Base-by-base conservation (phyloP, 2,329 filamentous ascomycete species). In the Monilinia vaccinii-corymbosi region DNA sequence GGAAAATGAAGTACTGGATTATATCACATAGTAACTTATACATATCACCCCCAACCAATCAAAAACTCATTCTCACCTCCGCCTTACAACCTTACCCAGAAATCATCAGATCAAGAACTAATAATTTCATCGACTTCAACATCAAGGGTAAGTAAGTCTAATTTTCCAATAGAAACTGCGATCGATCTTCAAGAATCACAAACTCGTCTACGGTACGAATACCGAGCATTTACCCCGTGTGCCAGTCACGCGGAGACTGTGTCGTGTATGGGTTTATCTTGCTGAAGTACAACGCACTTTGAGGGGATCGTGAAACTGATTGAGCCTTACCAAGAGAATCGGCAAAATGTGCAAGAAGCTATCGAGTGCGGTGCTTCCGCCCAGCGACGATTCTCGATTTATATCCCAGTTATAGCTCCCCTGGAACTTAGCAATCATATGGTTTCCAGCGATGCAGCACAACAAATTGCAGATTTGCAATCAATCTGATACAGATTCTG, bases 401-500 rank as follows among this genome's bases (percentile, higher is more conserved):
- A 34, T 18, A 2, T 25, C n/a, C 5, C 11, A 11, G 8, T 32
- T 2, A 13, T 16, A 2, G 2, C 14, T 3, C n/a, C n/a, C 1
- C 7, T 4, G 1, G 18, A 21, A 21, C 25, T 5, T 14, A 44
- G n/a, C 5, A 28, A 13, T 25, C 7, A 16, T 0, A 18, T 44
- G 11, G 23, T 55, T 14, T 2, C 18, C 13, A 36, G 6, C 7
- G 51, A 44, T 13, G 8, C 2, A 7, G 28, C n/a, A 32, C 10
- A 14, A 31, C 18, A 10, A 23, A 7, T 16, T 4, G n/a, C 7
- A 3, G 8, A 2, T 3, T 7, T 18, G 2, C 7, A 32, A 6
- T 3, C 7, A 32, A 6, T 3, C 8, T 1, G 8, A 42, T 11
- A 11, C 1, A 7, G 2, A 21, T 16, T 32, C 13, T 14, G 0